A percentile compares a stretch with the other conserved stretches of the same genome.
phyloP scores from a whole-genome alignment of 2,329 filamentous ascomycete species.

The Akanthomyces lecanii region DNA sequence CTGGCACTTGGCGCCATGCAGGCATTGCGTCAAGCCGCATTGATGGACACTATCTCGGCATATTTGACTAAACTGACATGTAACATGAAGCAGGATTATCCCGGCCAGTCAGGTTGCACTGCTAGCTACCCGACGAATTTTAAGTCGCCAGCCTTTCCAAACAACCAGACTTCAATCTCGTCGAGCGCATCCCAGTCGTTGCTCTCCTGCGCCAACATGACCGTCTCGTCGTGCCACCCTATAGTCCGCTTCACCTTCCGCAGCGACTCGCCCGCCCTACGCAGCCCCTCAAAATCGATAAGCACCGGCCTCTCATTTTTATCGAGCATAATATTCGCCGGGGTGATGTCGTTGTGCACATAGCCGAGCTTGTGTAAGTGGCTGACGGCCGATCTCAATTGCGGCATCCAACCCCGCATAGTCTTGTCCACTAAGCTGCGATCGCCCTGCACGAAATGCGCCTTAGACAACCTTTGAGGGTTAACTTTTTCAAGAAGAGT shows the following conservation, averaged over 20 bases:
- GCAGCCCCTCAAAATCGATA: background rate
- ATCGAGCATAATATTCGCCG: background rate
- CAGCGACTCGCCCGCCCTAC: background rate
- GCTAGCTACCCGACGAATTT: background rate
- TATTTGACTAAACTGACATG: background rate
- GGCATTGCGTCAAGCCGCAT: background rate
- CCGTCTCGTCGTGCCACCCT: background rate
- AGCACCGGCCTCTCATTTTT: background rate
- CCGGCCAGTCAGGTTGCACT: background rate
- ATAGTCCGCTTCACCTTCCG: background rate
- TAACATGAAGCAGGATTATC: background rate
- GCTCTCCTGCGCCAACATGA: background rate
- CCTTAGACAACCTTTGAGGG: background rate
- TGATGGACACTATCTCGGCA: background rate
- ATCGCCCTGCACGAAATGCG: background rate
- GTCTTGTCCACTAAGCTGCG: background rate
- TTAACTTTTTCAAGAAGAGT: background rate
- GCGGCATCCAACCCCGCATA: background rate
- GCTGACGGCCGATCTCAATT: background rate
- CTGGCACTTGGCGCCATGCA: background rate
- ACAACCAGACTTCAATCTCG: constrained; percentile 1
- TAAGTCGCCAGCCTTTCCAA: background rate
- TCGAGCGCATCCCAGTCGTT: background rate
- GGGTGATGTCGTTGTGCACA: background rate
- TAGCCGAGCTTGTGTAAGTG: background rate